These are phyloP conservation scores for Hypholoma sublateritium DNA, from an alignment of 768 basidiomycete species.

Conservation along the genomic window DNA sequence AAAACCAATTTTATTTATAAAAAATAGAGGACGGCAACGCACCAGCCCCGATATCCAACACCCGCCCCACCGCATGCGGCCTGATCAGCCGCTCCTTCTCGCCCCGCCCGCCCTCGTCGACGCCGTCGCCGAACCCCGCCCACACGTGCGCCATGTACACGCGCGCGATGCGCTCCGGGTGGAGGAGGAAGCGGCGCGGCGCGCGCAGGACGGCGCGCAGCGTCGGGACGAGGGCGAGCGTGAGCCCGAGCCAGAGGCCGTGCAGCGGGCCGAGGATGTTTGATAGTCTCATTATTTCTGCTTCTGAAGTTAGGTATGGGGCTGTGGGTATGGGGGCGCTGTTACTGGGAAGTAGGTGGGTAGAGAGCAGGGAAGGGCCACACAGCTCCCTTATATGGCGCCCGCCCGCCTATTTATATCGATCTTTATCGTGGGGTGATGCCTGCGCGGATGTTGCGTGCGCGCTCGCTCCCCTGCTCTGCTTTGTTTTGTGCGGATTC, in stretches of 20 bases:
- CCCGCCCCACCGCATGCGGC: slow-evolving; percentile 52
- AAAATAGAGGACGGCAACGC: slow-evolving; percentile 7
- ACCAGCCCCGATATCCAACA: slow-evolving; percentile 73
- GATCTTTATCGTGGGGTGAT: no score
- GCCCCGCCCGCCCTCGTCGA: slow-evolving; percentile 40
- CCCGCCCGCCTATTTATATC: no score
- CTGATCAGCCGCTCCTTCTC: slow-evolving; percentile 50
- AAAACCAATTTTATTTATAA: neutral
- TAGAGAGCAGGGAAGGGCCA: neutral
- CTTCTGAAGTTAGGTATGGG: no score
- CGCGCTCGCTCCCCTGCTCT: no score
- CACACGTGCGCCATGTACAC: slow-evolving; percentile 62
- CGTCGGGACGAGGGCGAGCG: slow-evolving; percentile 40
- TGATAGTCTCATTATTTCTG: neutral
- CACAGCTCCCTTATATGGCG: neutral
- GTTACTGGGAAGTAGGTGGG: neutral
- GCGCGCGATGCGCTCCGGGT: slow-evolving; percentile 43
- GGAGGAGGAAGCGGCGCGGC: slow-evolving; percentile 43
- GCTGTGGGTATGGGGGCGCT: no score
- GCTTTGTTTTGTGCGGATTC: no score
- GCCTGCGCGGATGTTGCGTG: no score
- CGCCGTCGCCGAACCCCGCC: slow-evolving; percentile 43
- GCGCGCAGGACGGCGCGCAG: slow-evolving; percentile 33
- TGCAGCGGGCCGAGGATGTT: neutral
- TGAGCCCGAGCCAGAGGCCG: neutral